Evolutionary conservation across 352 stramenopile species (phyloP), one percentile per base, ranked within the genome.

Genomic region (Phytopythium delawarense): DNA sequence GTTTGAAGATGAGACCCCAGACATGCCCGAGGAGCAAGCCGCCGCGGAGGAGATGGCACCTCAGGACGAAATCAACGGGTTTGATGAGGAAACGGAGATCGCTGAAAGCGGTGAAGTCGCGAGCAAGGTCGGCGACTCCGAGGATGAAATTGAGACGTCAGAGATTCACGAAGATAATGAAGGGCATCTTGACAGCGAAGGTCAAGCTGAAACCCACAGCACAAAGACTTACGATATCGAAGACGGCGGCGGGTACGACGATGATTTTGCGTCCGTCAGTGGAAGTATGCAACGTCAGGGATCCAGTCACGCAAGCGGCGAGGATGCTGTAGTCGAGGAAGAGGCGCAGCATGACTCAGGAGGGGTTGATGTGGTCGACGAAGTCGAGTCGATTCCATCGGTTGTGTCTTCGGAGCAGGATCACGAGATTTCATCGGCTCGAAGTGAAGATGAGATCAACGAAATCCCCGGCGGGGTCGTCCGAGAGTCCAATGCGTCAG

Each of bases 241-340:
- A 25, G 72, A 62, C 9, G 66, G 30, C 7, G 69, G 75, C 5
- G 69, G 75, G 0, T 72, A 79, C 40, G 66, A 72, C 4, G 75
- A 87, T 20, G 77, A 86, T 9, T 87, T 88, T 48, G 67, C 66
- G 40, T 77, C 70, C 1, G 51, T 69, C 0, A 74, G 60, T 2
- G 69, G 67, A 20, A 74, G 55, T 48, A 52, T 25, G 12, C 40
- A 37, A 12, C 32, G 28, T 8, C n/a, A 23, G 6, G 20, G 50
- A 20, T 7, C 16, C 48, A 25, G 6, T 4, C 16, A 21, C 18
- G 5, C 28, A 7, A 39, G 48, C 8, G 5, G 0, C 21, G 48
- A 35, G 15, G 48, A 23, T 11, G 48, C 6, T 2, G 1, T 4
- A 23, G 48, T 20, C 13, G 16, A 23, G 0, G 15, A 35, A 23